Evolutionary conservation across 257 asterid genomes (phyloP).

Genomic region (Catharanthus roseus): DNA sequence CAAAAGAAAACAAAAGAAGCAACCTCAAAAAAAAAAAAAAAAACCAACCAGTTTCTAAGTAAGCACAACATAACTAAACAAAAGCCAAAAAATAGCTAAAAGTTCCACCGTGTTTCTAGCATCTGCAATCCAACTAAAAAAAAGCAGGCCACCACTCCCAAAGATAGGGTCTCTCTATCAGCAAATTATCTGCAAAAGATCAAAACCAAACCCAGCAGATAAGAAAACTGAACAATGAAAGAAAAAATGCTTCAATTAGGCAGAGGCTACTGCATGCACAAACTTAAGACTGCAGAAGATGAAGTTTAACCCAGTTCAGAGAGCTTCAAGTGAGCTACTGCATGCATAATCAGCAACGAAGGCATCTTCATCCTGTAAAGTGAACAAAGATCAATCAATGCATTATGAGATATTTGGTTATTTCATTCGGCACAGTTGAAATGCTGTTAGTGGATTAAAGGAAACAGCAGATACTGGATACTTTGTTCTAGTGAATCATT

Average conservation of each 20-base stretch:
- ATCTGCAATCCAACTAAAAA: neutral
- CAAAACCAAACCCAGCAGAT: too few relatives aligned
- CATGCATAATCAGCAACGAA: constrained; percentile 78
- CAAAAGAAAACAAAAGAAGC: too few relatives aligned
- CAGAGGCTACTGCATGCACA: too few relatives aligned
- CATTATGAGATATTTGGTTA: neutral
- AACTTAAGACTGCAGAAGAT: too few relatives aligned
- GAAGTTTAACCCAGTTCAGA: constrained; percentile 69
- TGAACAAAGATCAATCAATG: too few relatives aligned
- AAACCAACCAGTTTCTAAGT: too few relatives aligned
- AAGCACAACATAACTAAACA: neutral
- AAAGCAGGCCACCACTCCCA: constrained; percentile 7
- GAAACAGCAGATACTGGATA: too few relatives aligned
- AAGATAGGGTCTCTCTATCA: neutral
- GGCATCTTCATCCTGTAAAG: constrained; percentile 68
- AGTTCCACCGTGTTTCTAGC: neutral
- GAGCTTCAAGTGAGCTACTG: constrained; percentile 64
- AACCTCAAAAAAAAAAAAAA: too few relatives aligned
- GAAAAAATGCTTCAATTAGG: too few relatives aligned
- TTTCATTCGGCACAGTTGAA: neutral
- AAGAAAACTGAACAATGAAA: neutral
- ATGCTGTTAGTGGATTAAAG: neutral
- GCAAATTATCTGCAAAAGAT: constrained; percentile 2
- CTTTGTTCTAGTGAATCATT: neutral
- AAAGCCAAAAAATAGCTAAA: neutral